phyloP scores from a whole-genome alignment of 306 rosid species.

The Glycine tomentella region DNA sequence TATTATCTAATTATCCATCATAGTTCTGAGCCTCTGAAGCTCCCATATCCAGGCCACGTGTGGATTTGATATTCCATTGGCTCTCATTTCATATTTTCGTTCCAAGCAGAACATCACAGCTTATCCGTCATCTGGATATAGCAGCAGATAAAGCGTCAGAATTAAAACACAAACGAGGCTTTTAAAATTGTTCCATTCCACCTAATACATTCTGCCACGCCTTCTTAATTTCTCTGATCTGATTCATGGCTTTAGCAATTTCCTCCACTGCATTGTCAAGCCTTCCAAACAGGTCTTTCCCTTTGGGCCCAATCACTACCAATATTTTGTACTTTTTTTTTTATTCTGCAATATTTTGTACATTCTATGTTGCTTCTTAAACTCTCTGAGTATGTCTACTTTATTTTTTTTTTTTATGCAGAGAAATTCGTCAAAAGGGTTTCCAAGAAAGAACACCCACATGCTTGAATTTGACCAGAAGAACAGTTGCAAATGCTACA shows the following conservation, averaged over 20 bases:
- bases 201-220: neutral
- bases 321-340: no score
- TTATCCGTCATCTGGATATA: conserved; percentile 31
- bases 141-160: no score
- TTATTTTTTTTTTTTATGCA: conserved; percentile 42
- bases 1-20: neutral
- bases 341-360: neutral
- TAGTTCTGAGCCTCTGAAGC: neutral
- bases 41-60: conserved; percentile 26
- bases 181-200: conserved; percentile 18
- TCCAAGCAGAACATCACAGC: conserved; percentile 27
- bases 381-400: neutral
- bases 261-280: conserved; percentile 67
- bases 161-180: no score
- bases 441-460: conserved; percentile 45
- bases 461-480: conserved; percentile 42
- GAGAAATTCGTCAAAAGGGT: conserved; percentile 50
- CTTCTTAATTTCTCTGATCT: conserved; percentile 1
- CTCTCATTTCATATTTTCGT: neutral
- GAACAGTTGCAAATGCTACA: conserved; percentile 53
- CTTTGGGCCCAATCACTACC: neutral
- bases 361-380: neutral
- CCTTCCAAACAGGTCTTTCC: conserved; percentile 63
- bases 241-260: conserved; percentile 74
- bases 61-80: conserved; percentile 35